Conservation (phyloP, 2,329 filamentous ascomycete species). For the Aspergillus ochraceus region DNA sequence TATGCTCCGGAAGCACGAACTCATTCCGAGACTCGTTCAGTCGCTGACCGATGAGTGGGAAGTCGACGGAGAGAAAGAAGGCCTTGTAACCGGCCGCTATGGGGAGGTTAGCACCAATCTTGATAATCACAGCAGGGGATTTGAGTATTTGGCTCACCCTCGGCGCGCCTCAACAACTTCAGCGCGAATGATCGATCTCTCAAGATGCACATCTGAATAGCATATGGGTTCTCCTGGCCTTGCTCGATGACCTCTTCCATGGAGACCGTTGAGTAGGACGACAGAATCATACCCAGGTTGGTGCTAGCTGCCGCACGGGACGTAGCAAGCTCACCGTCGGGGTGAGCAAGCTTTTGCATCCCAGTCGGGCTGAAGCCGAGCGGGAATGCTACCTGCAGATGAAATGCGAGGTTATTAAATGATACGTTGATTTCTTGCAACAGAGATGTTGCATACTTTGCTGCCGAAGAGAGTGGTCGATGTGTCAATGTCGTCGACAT, state of each 20-base stretch:
- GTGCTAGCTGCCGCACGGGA: constrained; percentile 45
- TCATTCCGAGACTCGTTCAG: constrained; percentile 53
- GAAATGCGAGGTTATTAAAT: not conserved
- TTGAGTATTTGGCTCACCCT: constrained; percentile 29
- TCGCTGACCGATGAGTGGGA: constrained; percentile 51
- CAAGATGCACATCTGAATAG: constrained; percentile 54
- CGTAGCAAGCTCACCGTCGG: constrained; percentile 52
- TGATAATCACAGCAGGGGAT: not conserved
- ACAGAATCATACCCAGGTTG: constrained; percentile 48
- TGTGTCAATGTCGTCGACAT: constrained; percentile 43
- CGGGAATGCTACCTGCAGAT: constrained; percentile 42
- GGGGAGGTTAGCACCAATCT: not conserved
- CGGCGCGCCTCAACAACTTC: constrained; percentile 39
- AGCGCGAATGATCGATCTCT: constrained; percentile 43
- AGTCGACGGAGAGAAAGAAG: constrained; percentile 54
- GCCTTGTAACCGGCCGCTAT: constrained; percentile 50
- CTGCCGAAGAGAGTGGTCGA: constrained; percentile 44
- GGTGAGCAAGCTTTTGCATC: constrained; percentile 50
- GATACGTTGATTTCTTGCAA: not conserved
- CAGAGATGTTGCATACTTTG: constrained; percentile 13
- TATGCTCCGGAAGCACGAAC: constrained; percentile 46
- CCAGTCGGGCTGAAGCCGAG: constrained; percentile 55
- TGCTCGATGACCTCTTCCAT: constrained; percentile 47
- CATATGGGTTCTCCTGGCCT: constrained; percentile 43
- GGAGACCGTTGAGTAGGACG: constrained; percentile 43